These are phyloP conservation scores for Pleurotus citrinopileatus DNA, from an alignment of 768 basidiomycete species.

Conservation along the genomic window DNA sequence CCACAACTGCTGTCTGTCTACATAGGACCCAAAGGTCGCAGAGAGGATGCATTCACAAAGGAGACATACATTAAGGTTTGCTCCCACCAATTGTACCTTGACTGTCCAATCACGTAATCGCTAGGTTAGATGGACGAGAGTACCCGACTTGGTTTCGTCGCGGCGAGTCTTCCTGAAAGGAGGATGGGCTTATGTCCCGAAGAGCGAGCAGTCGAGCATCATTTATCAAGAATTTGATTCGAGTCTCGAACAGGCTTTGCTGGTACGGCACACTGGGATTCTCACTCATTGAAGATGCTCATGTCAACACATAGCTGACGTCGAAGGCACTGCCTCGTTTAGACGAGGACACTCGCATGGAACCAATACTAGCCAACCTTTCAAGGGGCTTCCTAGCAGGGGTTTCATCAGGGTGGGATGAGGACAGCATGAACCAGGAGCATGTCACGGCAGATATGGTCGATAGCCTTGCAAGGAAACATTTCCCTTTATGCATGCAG, in stretches of 20 bases:
- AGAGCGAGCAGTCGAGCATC: conserved; percentile 74
- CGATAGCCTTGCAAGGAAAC: conserved; percentile 78
- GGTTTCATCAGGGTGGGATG: conserved; percentile 78
- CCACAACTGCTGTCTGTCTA: conserved; percentile 50
- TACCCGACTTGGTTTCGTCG: conserved; percentile 86
- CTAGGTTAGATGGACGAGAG: conserved; percentile 95
- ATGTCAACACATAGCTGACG: conserved; percentile 55
- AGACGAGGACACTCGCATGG: conserved; percentile 89
- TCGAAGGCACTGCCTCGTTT: conserved; percentile 84
- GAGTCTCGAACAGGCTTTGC: conserved; percentile 68
- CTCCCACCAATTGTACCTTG: not conserved
- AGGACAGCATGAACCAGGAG: conserved; percentile 49
- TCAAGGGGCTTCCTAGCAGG: conserved; percentile 94
- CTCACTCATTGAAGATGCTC: not conserved
- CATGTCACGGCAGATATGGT: conserved; percentile 93
- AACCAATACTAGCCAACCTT: conserved; percentile 87
- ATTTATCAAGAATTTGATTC: conserved; percentile 84
- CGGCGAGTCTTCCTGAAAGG: conserved; percentile 72
- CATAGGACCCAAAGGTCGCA: conserved; percentile 34
- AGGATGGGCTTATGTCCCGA: conserved; percentile 90
- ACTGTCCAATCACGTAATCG: not conserved
- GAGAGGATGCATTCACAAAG: conserved; percentile 30
- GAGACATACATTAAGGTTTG: conserved; percentile 80
- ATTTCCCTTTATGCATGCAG: conserved; percentile 97
- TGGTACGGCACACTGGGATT: conserved; percentile 44